Conservation (phyloP, 2,329 filamentous ascomycete genomes). For the Botrytis squamosa region DNA sequence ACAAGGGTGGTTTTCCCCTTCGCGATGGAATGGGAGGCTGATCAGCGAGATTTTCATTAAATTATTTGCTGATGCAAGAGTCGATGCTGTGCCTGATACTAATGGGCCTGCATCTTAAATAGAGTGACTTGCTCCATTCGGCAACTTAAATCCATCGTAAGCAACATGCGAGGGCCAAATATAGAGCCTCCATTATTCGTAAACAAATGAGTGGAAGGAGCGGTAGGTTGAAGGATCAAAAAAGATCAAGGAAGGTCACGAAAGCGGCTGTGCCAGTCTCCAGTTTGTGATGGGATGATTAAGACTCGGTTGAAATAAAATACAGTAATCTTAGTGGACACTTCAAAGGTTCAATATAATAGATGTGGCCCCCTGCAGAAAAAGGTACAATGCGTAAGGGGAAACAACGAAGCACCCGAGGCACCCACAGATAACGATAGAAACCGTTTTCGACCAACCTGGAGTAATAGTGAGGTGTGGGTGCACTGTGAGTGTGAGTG, state of each 20-base stretch:
- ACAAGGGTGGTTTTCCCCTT: background rate
- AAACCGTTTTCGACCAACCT: background rate
- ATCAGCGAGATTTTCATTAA: background rate
- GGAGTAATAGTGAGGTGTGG: background rate
- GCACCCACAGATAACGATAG: constrained; percentile 1
- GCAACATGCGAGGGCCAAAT: constrained; percentile 17
- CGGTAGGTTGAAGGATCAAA: constrained; percentile 16
- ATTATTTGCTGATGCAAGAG: constrained; percentile 20
- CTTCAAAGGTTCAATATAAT: background rate
- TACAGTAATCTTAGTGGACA: background rate
- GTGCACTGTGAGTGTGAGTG: background rate
- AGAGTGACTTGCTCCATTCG: constrained; percentile 21
- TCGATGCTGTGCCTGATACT: constrained; percentile 21
- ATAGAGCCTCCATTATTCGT: constrained; percentile 18
- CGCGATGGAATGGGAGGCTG: constrained; percentile 2
- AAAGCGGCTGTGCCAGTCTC: constrained; percentile 18
- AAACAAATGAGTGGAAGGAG: constrained; percentile 10
- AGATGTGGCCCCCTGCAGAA: constrained; percentile 4
- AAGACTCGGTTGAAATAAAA: constrained; percentile 7
- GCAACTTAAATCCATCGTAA: constrained; percentile 14
- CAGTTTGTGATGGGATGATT: constrained; percentile 16
- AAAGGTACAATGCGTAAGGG: background rate
- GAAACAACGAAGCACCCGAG: background rate
- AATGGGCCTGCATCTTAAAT: constrained; percentile 18
- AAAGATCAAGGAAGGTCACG: constrained; percentile 11